Base-by-base conservation (phyloP, 768 basidiomycete species). In the Boletus subcaerulescens region DNA sequence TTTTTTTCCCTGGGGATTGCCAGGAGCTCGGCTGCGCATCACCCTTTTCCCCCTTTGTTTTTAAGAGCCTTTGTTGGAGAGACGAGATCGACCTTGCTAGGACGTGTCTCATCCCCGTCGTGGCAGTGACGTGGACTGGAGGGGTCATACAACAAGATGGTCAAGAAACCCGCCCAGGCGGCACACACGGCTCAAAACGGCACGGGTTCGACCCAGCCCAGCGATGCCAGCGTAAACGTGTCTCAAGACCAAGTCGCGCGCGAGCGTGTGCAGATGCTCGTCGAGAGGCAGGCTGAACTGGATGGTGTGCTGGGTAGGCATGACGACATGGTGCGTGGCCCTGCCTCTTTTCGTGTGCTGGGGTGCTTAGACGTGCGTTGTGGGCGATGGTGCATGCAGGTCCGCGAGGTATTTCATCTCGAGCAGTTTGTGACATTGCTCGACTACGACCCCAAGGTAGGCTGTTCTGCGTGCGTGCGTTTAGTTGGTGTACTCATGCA, bases 341-440 rank as follows among this genome's bases (percentile, higher is more conserved):
- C 43, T 52, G 48, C 5, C 2, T 48, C 31, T 17, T 31, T 18
- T 17, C n/a, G 36, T 8, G 26, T 31, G 22, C 29, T 5, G 18
- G 41, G 11, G 26, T 18, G 20, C 36, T 45, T 41, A 55, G 20
- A 47, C 39, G 6, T 32, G 39, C 46, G 40, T 41, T 38, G 50
- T 40, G 29, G 45, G 29, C 47, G 31, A 13, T 8, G 17, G 24
- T 45, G 54, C 14, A 41, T 20, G 40, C 57, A 93, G 87, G 78
- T 96, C 45, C 83, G 94, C 56, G 92, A 98, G 71, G 77, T 83
- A 55, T 98, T 95, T 70, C 94, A 98, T 65, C 78, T 96, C 71
- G 87, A 94, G 59, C 77, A 86, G 54, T 95, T 89, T 66, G 80
- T 84, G 3, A 84, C 81, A 24, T 77, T 96, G 75, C 72, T 93